phyloP scores from a whole-genome alignment of 176 grass and related monocot species.

The Triticum dicoccoides region DNA sequence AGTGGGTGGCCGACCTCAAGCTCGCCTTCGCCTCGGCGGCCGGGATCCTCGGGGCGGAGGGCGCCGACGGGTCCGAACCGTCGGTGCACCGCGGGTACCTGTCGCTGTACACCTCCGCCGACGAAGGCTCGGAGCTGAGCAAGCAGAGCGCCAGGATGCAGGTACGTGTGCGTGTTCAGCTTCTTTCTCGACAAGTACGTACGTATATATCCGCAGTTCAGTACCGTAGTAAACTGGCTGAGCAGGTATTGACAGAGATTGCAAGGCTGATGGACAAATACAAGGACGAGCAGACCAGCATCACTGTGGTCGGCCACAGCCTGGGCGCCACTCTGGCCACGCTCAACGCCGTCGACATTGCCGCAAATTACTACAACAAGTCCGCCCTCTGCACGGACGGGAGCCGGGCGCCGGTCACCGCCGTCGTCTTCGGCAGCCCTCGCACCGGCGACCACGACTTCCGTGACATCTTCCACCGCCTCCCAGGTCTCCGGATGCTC shows the following conservation, averaged over 20 bases:
- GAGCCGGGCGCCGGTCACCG: conserved; percentile 34
- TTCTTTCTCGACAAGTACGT: background rate
- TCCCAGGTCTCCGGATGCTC: conserved; percentile 56
- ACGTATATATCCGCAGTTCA: background rate
- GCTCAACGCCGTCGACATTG: conserved; percentile 66
- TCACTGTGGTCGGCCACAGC: conserved; percentile 81
- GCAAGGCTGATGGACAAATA: conserved; percentile 55
- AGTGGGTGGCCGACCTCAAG: conserved; percentile 83
- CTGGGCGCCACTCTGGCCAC: conserved; percentile 83
- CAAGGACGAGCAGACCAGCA: conserved; percentile 80
- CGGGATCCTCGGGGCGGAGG: conserved; percentile 40
- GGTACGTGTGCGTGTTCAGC: conserved; percentile 27
- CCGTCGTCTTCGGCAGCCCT: conserved; percentile 73
- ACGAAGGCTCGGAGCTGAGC: conserved; percentile 43
- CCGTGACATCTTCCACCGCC: conserved; percentile 43
- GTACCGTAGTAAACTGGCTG: no score
- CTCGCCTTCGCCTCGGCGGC: conserved; percentile 53
- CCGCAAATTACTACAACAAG: conserved; percentile 53
- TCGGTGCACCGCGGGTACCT: conserved; percentile 67
- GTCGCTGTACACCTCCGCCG: conserved; percentile 74
- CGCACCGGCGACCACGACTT: conserved; percentile 64
- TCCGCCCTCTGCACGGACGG: background rate
- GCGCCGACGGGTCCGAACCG: conserved; percentile 35
- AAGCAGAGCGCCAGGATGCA: conserved; percentile 71
- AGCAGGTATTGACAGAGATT: conserved; percentile 72